Base-by-base conservation (phyloP, 345 rosid genomes). In the Aegle marmelos region DNA sequence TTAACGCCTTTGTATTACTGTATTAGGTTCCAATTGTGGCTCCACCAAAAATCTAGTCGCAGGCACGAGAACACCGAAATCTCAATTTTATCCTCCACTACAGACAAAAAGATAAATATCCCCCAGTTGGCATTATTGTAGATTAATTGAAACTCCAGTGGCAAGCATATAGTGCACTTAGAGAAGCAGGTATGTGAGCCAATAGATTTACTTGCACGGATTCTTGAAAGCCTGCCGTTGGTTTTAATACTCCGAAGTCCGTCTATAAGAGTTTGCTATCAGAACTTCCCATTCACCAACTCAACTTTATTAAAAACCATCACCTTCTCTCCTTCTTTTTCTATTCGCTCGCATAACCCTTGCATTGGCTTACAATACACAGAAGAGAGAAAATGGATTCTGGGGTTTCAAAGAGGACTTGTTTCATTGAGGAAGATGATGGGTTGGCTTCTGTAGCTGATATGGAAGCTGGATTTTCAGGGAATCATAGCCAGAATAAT, bases 391-490 rank as follows among this genome's bases (percentile, higher is more conserved):
- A 65, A 41, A 83, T 83, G 86, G 83, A 83, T 50, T 9, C 60
- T 13, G 48, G 39, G 13, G 30, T 57, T 1, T 25, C 73, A 8
- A 81, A 80, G 53, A 86, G 88, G 69, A 78, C 89, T 78, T 89
- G 83, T 85, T 91, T 91, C 72, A 75, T 83, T 0, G 90, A 82
- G 39, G 91, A 86, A 36, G 93, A 90, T 16, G 90, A 87, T 63
- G 88, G 84, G 21, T 76, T 90, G 76, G 92, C 87, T 68, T 91
- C 91, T 25, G 74, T 93, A 8, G 86, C 91, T 4, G 91, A 82
- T 54, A 82, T 86, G 85, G 97, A 91, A 81, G 91, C 91, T 80
- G 95, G 91, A 54, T 79, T 86, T 70, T 89, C 91, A 22, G 90
- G 87, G 58, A 79, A 74, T 36, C 81, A 57, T 48, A 45, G 50